A percentile compares a stretch with the other conserved stretches of the same genome.
Conservation (phyloP, 306 rosid species). For the Ammopiptanthus mongolicus region DNA sequence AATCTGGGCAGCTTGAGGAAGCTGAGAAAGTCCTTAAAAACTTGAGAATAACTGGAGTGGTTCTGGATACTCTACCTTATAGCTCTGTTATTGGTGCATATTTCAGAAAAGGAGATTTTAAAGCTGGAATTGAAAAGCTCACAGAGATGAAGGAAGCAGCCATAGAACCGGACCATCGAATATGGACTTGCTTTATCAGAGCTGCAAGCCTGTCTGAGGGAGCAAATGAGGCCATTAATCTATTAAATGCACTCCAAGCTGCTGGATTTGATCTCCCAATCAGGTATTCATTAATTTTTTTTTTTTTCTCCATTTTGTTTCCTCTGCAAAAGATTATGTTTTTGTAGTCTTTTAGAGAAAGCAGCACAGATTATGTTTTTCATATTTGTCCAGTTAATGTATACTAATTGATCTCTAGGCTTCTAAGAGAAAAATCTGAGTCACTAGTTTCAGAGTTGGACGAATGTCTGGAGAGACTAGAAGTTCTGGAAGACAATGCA, state of each 20-base stretch:
- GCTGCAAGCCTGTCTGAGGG: conserved; percentile 75
- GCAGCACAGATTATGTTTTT: neutral
- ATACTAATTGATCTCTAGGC: conserved; percentile 44
- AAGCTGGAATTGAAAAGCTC: conserved; percentile 66
- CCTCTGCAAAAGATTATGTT: neutral
- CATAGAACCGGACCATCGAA: conserved; percentile 78
- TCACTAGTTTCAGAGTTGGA: conserved; percentile 63
- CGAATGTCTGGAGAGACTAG: conserved; percentile 53
- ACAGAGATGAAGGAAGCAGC: conserved; percentile 62
- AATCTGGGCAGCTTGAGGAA: conserved; percentile 86
- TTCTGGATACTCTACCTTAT: conserved; percentile 72
- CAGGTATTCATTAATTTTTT: conserved; percentile 45
- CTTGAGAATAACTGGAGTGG: conserved; percentile 55
- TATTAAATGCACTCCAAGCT: conserved; percentile 61
- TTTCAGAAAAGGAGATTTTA: conserved; percentile 62
- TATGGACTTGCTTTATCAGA: conserved; percentile 94
- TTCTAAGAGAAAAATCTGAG: conserved; percentile 74
- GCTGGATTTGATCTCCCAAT: conserved; percentile 76
- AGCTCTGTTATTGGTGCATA: conserved; percentile 86
- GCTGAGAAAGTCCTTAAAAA: conserved; percentile 82
- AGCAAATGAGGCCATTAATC: conserved; percentile 47
- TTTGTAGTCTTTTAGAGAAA: neutral
- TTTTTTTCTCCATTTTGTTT: neutral
- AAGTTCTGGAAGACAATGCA: conserved; percentile 75
- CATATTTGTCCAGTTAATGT: conserved; percentile 8